These are phyloP conservation scores for Agaricus blazei DNA, from an alignment of 768 basidiomycete genomes.

Conservation along the genomic window DNA sequence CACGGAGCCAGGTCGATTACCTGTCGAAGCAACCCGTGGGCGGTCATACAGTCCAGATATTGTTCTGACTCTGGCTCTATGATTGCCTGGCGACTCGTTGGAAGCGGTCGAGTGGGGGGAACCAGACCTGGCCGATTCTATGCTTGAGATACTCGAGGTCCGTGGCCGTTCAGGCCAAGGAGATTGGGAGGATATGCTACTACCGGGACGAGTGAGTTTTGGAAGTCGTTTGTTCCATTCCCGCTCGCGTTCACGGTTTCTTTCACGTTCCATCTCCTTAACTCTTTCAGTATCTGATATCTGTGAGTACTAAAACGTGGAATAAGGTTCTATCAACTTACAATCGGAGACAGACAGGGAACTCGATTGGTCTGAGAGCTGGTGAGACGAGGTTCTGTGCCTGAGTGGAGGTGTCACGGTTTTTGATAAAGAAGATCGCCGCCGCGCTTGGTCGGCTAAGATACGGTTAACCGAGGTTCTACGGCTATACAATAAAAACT, in stretches of 20 bases:
- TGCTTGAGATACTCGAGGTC: slow-evolving; percentile 16
- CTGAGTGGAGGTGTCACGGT: background rate
- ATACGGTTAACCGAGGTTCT: background rate
- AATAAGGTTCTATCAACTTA: slow-evolving; percentile 23
- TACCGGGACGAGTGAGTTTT: slow-evolving; percentile 33
- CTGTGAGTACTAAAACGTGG: background rate
- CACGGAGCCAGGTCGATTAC: slow-evolving; percentile 31
- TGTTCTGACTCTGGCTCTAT: background rate
- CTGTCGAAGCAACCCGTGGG: background rate
- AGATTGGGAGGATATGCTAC: slow-evolving; percentile 35
- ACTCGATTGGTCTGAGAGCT: slow-evolving; percentile 39
- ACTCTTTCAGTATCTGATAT: slow-evolving; percentile 39
- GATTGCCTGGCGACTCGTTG: background rate
- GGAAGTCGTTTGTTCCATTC: slow-evolving; percentile 49
- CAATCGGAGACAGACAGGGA: slow-evolving; percentile 51
- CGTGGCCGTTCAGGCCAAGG: slow-evolving; percentile 18
- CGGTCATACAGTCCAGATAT: background rate
- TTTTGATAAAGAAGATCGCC: background rate
- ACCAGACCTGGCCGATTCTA: slow-evolving; percentile 1
- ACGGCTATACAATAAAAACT: background rate
- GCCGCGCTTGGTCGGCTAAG: background rate
- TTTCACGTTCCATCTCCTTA: slow-evolving; percentile 37
- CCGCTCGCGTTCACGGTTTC: slow-evolving; percentile 43
- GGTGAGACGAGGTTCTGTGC: slow-evolving; percentile 15
- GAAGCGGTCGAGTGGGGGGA: slow-evolving; percentile 7